Conservation (phyloP, 129 eudicot genomes). For the Solidago caesia region DNA sequence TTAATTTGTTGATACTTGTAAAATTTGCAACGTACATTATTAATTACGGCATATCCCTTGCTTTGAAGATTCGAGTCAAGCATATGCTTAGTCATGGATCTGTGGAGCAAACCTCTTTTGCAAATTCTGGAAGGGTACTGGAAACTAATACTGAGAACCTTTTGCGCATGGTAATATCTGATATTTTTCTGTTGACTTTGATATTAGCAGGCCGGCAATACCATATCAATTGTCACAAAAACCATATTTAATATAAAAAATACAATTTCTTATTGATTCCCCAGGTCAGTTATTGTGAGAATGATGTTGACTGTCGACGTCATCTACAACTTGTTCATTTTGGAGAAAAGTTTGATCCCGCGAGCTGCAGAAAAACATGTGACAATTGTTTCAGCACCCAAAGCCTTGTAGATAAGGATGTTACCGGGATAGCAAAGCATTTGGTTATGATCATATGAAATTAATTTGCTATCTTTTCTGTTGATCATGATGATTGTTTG, state of each 20-base stretch:
- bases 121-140: constrained; percentile 60
- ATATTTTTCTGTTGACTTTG: constrained; percentile 6
- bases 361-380: constrained; percentile 72
- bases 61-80: constrained; percentile 79
- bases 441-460: constrained; percentile 49
- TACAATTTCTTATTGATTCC: constrained; percentile 13
- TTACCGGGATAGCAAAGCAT: constrained; percentile 71
- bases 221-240: neutral
- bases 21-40: neutral
- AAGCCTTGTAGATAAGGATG: constrained; percentile 73
- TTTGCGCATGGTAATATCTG: constrained; percentile 62
- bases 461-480: constrained; percentile 6
- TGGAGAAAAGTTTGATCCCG: constrained; percentile 82
- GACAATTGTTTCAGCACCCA: constrained; percentile 75
- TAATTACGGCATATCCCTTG: constrained; percentile 1
- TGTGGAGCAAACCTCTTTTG: constrained; percentile 57
- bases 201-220: constrained; percentile 4
- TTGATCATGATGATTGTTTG: constrained; percentile 11
- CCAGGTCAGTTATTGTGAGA: constrained; percentile 94
- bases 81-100: constrained; percentile 89
- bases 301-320: constrained; percentile 94
- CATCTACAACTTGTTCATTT: constrained; percentile 85
- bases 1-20: neutral
- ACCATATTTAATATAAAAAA: neutral
- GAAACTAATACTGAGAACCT: constrained; percentile 89